Percentiles rank a stretch among this genome's conserved stretches.
These are phyloP conservation scores for Hordeum vulgare DNA, from an alignment of 176 grass and related monocot genomes.

Conservation along the genomic window MorexV3_pseudomolecules_assembly NC_058518.1:417403017-417403516, in stretches of 20 bases:
- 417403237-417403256: too few species aligned
- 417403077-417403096: conserved; percentile 88
- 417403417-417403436: conserved; percentile 88
- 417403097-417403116: conserved; percentile 96
- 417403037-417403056: conserved; percentile 96
- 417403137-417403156: conserved; percentile 93
- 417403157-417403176: conserved; percentile 39
- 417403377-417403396: conserved; percentile 86
- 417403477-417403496: neutral
- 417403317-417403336: conserved; percentile 85
- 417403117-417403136: conserved; percentile 99
- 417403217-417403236: neutral
- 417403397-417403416: conserved; percentile 90
- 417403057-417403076: conserved; percentile 87
- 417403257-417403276: too few species aligned
- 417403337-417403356: conserved; percentile 85
- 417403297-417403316: conserved; percentile 82
- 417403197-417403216: neutral
- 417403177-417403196: neutral
- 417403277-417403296: too few species aligned
- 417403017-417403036: conserved; percentile 48
- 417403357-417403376: conserved; percentile 79
- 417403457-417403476: neutral
- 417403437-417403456: too few species aligned
- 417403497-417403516: neutral